Base-by-base conservation (phyloP, 805 yeast genomes). In the Candida coquimbonensis region DNA sequence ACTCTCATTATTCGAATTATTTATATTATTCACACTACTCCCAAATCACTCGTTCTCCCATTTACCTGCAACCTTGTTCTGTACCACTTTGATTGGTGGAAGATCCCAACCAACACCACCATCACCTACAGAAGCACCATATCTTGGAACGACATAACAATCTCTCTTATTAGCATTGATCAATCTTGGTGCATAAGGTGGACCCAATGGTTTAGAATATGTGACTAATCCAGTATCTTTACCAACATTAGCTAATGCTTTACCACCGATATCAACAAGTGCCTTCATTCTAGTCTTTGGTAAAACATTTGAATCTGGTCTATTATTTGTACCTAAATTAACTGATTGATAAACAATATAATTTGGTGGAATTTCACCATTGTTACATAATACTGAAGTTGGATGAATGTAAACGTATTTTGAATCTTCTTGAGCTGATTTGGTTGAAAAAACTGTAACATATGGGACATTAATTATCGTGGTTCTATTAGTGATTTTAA, bases 41-140 rank as follows among this genome's bases (percentile, higher is more conserved):
- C 9, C 27, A 26, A 26, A 13, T 49, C 58, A 64, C 33, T 58
- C 65, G 40, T 67, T 70, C 24, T 57, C 47, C 97, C 97, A 91
- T 27, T 68, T 69, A 0, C 95, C 93, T 33, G 73, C 65, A 7
- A 69, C 62, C 58, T 83, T 86, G 49, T 69, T 72, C 61, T 91
- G 96, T 1, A 69, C 69, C 3, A 89, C 93, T 60, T 87, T 83
- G 26, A 83, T 69, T 3, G 81, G 85, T 8, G 93, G 95, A 43
- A 91, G 65, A 55, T 91, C 96, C 95, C 96, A 91, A 9, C 96
- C 96, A 26, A 83, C 72, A 21, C 87, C 86, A 19, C 96, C 96
- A 36, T 80, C 74, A 11, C 95, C 95, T 38, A 83, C 70, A 7
- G 80, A 74, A 11, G 95, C 90, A 5, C 97, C 97, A 59, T 86